Evolutionary conservation across 345 rosid genomes (phyloP), one percentile per base, ranked within the genome.

Genomic region (Camelina neglecta): DNA sequence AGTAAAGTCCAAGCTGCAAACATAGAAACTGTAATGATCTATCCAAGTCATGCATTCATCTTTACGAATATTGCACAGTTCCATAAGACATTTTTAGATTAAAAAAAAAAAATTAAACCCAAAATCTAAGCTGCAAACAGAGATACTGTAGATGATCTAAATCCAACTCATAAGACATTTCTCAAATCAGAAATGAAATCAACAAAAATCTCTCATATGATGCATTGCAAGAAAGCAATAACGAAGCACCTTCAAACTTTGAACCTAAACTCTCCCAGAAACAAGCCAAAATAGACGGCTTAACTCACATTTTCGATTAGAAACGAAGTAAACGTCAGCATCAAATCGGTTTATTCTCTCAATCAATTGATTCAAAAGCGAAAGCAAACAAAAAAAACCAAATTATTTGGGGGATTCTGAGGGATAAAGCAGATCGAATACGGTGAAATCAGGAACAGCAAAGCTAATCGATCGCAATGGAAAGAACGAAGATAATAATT

Each of bases 251-350:
- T 50, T 7, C 5, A 8, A 4, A 16, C 11, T 29, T 18, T 9
- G 3, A 21, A 26, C 8, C 11, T 7, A 6, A 4, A 56, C 18
- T 7, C 12, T 2, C 4, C 11, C 33, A 33, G 57, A 70, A 45
- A 8, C 15, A 29, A 39, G 3, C 33, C 5, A 55, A 55, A 56
- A 39, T 68, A 57, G 33, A 26, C 6, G 15, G 15, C 16, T 23
- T 36, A 72, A 36, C 18, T 3, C 53, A 65, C 60, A 74, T 58
- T 75, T 39, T 39, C 69, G 74, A 67, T 67, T 69, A 24, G 53
- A 66, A 49, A 74, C 2, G n/a, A 65, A 65, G 56, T 44, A 10
- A 10, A 24, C 60, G 71, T 65, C 3, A 64, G 53, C 76, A 63
- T 18, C 21, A 13, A 64, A 55, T 57, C 79, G 35, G 65, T 60